A percentile compares a stretch with the other conserved stretches of the same genome.
These are phyloP conservation scores for Spencermartinsiella ligniputridi DNA, from an alignment of 1,139 yeast genomes.

Conservation along the genomic window DNA sequence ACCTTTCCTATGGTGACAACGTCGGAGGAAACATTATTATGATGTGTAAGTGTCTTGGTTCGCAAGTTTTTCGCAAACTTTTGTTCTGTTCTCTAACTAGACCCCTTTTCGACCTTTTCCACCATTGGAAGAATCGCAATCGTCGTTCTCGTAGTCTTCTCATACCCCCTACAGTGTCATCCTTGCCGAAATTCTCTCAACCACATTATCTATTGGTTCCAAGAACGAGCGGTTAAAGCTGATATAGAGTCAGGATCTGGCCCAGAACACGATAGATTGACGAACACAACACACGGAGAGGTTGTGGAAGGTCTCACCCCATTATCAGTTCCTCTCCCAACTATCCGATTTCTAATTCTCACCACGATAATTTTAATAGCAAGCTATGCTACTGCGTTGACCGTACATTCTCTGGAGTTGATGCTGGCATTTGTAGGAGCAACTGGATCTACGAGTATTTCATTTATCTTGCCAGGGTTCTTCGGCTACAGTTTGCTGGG, in stretches of 20 bases:
- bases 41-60: constrained; percentile 37
- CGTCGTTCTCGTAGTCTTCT: constrained; percentile 76
- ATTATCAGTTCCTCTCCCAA: constrained; percentile 42
- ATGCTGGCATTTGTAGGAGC: constrained; percentile 92
- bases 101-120: constrained; percentile 44
- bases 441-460: constrained; percentile 90
- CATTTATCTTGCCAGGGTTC: constrained; percentile 87
- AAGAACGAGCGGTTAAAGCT: constrained; percentile 7
- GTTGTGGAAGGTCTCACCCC: neutral
- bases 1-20: constrained; percentile 75
- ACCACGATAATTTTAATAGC: constrained; percentile 58
- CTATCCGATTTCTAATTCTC: constrained; percentile 53
- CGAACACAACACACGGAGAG: neutral
- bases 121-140: constrained; percentile 70
- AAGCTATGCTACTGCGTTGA: constrained; percentile 70
- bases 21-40: constrained; percentile 80
- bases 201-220: constrained; percentile 60
- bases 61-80: neutral
- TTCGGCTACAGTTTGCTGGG: constrained; percentile 66
- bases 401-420: constrained; percentile 74
- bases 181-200: constrained; percentile 86
- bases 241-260: neutral
- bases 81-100: constrained; percentile 13
- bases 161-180: constrained; percentile 89
- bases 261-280: neutral